Conservation (phyloP, 495 filamentous ascomycete species). For the Penicillium riverlandense region DNA sequence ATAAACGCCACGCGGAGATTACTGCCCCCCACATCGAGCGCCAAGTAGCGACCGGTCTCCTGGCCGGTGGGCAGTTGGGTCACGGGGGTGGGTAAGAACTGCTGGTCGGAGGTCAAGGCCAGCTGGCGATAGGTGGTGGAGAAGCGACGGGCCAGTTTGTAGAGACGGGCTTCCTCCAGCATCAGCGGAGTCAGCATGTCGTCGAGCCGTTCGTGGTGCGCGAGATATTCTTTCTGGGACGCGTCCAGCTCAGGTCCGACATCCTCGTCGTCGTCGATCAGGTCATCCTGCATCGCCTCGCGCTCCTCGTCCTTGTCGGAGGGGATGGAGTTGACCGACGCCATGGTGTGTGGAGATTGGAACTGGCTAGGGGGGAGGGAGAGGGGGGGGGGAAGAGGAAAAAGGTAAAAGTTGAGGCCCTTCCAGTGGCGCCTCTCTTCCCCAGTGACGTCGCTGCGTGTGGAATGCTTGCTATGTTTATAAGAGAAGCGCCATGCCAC, state of each 20-base stretch:
- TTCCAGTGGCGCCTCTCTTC: too few species aligned
- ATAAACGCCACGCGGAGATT: conserved; percentile 77
- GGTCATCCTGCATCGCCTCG: conserved; percentile 28
- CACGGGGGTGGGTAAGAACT: conserved; percentile 76
- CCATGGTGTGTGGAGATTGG: conserved; percentile 15
- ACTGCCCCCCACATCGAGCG: conserved; percentile 76
- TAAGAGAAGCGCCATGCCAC: too few species aligned
- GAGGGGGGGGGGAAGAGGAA: neutral
- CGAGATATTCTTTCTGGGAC: conserved; percentile 22
- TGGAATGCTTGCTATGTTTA: too few species aligned
- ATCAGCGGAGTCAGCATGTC: conserved; percentile 32
- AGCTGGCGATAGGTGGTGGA: conserved; percentile 54
- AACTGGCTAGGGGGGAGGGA: neutral
- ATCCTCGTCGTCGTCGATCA: conserved; percentile 34
- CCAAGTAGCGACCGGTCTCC: conserved; percentile 63
- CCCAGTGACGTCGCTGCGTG: too few species aligned
- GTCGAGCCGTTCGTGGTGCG: conserved; percentile 25
- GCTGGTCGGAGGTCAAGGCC: conserved; percentile 57
- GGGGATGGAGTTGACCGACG: conserved; percentile 18
- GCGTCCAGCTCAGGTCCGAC: conserved; percentile 23
- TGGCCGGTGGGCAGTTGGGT: conserved; percentile 58
- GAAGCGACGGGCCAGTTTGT: conserved; percentile 55
- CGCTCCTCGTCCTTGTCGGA: conserved; percentile 29
- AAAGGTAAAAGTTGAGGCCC: neutral
- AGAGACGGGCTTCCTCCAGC: conserved; percentile 40